Evolutionary conservation across 2,329 filamentous ascomycete species (phyloP).

Genomic region (Aspergillus sp.): DNA sequence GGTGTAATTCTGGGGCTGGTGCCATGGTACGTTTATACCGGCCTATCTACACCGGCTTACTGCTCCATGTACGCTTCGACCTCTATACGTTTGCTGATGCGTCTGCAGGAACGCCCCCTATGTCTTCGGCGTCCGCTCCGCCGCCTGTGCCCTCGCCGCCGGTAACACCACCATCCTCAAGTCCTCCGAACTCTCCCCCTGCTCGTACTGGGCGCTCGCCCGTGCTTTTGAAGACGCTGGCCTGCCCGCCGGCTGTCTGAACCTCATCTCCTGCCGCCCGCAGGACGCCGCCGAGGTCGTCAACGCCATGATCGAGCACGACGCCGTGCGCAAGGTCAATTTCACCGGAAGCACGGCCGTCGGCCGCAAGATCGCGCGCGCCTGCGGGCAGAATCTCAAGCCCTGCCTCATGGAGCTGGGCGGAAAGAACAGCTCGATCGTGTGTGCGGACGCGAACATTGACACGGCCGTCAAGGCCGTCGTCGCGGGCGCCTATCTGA

Average conservation of each 20-base stretch:
- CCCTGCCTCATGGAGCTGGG: slow-evolving; percentile 77
- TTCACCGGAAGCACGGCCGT: slow-evolving; percentile 72
- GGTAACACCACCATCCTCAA: slow-evolving; percentile 75
- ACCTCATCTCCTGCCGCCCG: slow-evolving; percentile 62
- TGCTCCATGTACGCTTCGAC: not conserved
- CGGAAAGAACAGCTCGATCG: slow-evolving; percentile 74
- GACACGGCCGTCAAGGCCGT: slow-evolving; percentile 53
- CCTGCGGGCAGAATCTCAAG: slow-evolving; percentile 70
- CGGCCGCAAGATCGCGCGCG: slow-evolving; percentile 64
- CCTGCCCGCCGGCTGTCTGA: slow-evolving; percentile 70
- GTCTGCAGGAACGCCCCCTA: slow-evolving; percentile 51
- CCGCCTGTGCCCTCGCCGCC: slow-evolving; percentile 62
- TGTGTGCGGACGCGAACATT: slow-evolving; percentile 75
- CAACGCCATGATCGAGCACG: slow-evolving; percentile 62
- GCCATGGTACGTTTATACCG: slow-evolving; percentile 63
- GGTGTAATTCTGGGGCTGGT: slow-evolving; percentile 76
- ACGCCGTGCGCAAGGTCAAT: slow-evolving; percentile 66
- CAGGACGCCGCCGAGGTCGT: slow-evolving; percentile 66
- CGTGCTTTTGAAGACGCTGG: slow-evolving; percentile 67
- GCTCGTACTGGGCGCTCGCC: slow-evolving; percentile 59
- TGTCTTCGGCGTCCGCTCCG: slow-evolving; percentile 47
- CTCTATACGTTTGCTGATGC: not conserved
- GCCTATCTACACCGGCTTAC: not conserved
- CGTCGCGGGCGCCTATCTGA: slow-evolving; percentile 31
- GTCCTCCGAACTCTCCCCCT: slow-evolving; percentile 64